These are phyloP conservation scores for Paracoccidioides brasiliensis DNA, from an alignment of 2,329 filamentous ascomycete species.

Conservation along the genomic window DNA sequence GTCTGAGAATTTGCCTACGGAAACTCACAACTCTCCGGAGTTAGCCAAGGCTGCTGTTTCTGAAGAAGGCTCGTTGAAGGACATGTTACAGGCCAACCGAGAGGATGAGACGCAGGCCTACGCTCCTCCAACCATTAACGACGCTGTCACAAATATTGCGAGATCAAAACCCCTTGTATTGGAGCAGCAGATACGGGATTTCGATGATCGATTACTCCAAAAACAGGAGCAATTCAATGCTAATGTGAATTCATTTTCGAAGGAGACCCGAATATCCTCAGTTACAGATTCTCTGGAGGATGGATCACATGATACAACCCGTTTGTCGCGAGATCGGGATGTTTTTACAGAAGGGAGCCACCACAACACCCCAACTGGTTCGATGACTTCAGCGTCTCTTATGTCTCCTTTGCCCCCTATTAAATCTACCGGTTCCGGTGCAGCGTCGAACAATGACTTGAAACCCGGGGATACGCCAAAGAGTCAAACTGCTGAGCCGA, in stretches of 20 bases:
- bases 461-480: constrained; percentile 9
- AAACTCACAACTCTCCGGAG: neutral
- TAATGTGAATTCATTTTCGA: neutral
- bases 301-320: constrained; percentile 12
- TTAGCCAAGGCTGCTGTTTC: neutral
- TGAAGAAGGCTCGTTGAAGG: neutral
- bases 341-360: constrained; percentile 15
- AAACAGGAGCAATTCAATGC: neutral
- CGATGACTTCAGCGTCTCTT: constrained; percentile 18
- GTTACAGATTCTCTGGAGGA: constrained; percentile 4
- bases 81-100: neutral
- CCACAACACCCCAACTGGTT: constrained; percentile 20
- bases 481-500: constrained; percentile 6
- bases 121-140: neutral
- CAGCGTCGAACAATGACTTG: constrained; percentile 8
- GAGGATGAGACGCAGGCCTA: neutral
- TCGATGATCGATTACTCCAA: neutral
- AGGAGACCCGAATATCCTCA: neutral
- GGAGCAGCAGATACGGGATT: neutral
- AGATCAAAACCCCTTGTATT: neutral
- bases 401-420: constrained; percentile 14
- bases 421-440: constrained; percentile 10
- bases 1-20: neutral
- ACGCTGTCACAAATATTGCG: neutral
- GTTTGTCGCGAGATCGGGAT: constrained; percentile 13